These are phyloP conservation scores for Daldinia eschscholtzii DNA, from an alignment of 2,329 filamentous ascomycete genomes.

Conservation along the genomic window DNA sequence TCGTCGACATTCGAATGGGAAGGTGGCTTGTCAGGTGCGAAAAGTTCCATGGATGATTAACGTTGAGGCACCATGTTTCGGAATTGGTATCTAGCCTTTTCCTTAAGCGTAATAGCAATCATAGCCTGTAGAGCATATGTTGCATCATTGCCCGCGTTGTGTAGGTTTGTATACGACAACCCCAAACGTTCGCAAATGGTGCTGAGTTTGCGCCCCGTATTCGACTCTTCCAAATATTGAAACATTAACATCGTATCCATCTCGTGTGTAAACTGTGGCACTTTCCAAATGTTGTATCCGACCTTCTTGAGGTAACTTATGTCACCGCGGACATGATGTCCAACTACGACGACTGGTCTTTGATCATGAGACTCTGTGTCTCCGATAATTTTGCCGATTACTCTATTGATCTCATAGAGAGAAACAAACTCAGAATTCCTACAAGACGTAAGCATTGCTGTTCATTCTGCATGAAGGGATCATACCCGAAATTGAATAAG, in stretches of 20 bases:
- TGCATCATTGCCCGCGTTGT: conserved; percentile 91
- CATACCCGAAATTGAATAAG: conserved; percentile 80
- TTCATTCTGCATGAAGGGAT: background rate
- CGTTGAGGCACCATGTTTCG: too few species aligned
- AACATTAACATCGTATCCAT: conserved; percentile 82
- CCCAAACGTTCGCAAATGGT: conserved; percentile 73
- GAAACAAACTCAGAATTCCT: conserved; percentile 60
- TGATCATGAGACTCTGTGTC: conserved; percentile 41
- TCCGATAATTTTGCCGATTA: conserved; percentile 56
- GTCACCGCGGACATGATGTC: conserved; percentile 78
- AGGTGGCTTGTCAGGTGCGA: background rate
- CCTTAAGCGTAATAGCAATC: conserved; percentile 69
- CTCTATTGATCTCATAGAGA: conserved; percentile 51
- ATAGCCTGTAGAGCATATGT: conserved; percentile 81
- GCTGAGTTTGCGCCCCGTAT: conserved; percentile 68
- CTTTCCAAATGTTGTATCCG: conserved; percentile 70
- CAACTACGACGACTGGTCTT: conserved; percentile 77
- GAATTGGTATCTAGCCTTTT: too few species aligned
- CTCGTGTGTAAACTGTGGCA: conserved; percentile 70
- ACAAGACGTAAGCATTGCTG: conserved; percentile 28
- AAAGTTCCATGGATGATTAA: too few species aligned
- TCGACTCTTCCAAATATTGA: conserved; percentile 69
- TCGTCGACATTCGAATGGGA: background rate
- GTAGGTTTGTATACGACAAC: conserved; percentile 74
- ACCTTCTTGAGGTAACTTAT: conserved; percentile 74